Evolutionary conservation across 1,284 basidiomycete species (phyloP), one percentile per base, ranked within the genome.

Genomic region (Microbotryomycetes sp.): DNA sequence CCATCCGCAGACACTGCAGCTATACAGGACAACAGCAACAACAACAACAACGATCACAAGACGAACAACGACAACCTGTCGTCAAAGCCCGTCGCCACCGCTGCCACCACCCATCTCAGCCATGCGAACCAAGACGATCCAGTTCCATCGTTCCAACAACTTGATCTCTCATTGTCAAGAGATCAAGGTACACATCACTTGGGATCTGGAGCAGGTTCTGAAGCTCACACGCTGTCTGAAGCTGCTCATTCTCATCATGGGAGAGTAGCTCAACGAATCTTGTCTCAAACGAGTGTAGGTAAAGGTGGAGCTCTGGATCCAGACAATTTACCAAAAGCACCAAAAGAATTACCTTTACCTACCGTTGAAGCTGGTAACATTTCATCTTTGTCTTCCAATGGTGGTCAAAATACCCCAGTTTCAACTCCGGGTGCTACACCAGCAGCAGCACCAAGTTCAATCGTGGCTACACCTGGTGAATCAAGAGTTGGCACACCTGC

Each of bases 391-490:
- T 42, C 36, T 19, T 42, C 36, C 12, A 42, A 42, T 19, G 36
- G 36, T 19, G 19, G 36, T 12, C 12, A 12, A 42, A 42, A 58
- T 50, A 22, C 56, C 56, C n/a, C 47, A 22, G 30, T 23, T 31
- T 5, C 29, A 30, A 46, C 25, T n/a, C 2, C 48, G 42, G 16
- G 16, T 9, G 25, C 53, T 30, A 19, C 28, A 36, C 31, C n/a
- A 45, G 23, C 16, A 26, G n/a, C 26, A 46, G 25, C 26, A 51
- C 56, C 36, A 45, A 26, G 42, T 12, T 62, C 60, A 26, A 57
- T 45, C 5, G 48, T 55, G 9, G 64, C 63, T 22, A 63, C 55
- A 15, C 63, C 60, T 19, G 66, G 56, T 15, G 60, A 56, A 30
- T 49, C 54, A 25, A 36, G 56, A 19, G 53, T 48, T 3, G 45